Evolutionary conservation across 129 eudicot species (phyloP), one percentile per base, ranked within the genome.

Genomic region (Ambrosia trifida): DNA sequence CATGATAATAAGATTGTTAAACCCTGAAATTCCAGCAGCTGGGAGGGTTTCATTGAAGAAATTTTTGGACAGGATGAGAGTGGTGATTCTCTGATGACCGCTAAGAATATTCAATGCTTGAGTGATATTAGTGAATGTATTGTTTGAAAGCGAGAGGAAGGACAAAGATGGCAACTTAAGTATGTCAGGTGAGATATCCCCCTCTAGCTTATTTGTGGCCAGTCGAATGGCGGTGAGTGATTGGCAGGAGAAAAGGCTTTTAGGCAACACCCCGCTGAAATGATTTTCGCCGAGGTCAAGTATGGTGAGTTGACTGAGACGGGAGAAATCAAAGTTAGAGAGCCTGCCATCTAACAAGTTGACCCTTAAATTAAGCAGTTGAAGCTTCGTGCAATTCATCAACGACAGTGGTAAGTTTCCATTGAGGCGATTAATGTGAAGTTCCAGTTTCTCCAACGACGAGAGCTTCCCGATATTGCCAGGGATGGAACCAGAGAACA

Each of bases 401-500:
- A 61, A 33, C 1, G 66, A 61, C 2, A 13, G 10, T 14, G 66
- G 66, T n/a, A 61, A 5, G 3, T 24, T 61, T 61, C 66, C 66
- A 6, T 32, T 33, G 1, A 61, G 45, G 0, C 4, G 45, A 61
- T 61, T 61, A 1, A 32, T 32, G 2, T 61, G 66, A 61, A 61
- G 66, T 33, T 61, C 46, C 12, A 61, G 44, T 14, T 61, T 61
- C 45, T 61, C 66, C 66, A 61, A 61, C 24, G 32, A n/a, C 2
- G 66, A 32, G 5, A 61, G 12, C 45, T 32, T 61, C 12, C 46
- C 46, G 9, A 61, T 61, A 13, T 14, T n/a, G 12, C 2, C 45
- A 61, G 91, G 96, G 7, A 87, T 83, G 11, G 5, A 14, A 17
- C 92, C 88, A 4, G 79, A 67, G 35, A 87, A 60, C 18, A 58